Evolutionary conservation across 805 yeast species (phyloP).

Genomic region (Starmerella roubikii): DNA sequence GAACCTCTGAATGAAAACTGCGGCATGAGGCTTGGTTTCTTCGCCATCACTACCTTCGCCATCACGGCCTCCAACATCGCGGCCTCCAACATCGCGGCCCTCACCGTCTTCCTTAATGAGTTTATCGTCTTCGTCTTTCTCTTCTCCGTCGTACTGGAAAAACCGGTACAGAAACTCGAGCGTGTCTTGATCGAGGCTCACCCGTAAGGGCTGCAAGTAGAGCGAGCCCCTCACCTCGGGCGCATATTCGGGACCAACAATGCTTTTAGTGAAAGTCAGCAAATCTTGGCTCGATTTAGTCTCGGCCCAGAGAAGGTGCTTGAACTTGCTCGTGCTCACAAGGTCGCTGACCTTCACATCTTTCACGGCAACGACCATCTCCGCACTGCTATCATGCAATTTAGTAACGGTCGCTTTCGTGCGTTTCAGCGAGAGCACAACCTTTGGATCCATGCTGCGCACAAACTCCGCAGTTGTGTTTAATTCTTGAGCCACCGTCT

Average conservation of each 20-base stretch:
- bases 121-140: not conserved
- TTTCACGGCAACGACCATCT: conserved; percentile 1
- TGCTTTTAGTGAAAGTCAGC: conserved; percentile 1
- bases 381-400: not conserved
- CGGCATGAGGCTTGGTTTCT: not conserved
- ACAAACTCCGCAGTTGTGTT: conserved; percentile 20
- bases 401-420: conserved; percentile 25
- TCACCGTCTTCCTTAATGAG: not conserved
- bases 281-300: not conserved
- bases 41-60: conserved; percentile 22
- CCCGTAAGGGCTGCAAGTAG: conserved; percentile 52
- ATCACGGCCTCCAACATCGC: too few relatives aligned
- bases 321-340: conserved; percentile 6
- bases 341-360: conserved; percentile 10
- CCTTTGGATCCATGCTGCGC: conserved; percentile 19
- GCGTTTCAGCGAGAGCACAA: conserved; percentile 21
- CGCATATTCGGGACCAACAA: not conserved
- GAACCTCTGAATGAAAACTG: conserved; percentile 48
- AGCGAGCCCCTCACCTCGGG: conserved; percentile 10
- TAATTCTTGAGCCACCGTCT: conserved; percentile 40
- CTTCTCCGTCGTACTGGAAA: conserved; percentile 59
- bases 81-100: conserved; percentile 48
- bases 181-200: conserved; percentile 89
- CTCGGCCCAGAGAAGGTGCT: conserved; percentile 5
- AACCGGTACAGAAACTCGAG: conserved; percentile 70